Conservation (phyloP, 805 yeast genomes). For the Schizosaccharomyces pombe region DNA sequence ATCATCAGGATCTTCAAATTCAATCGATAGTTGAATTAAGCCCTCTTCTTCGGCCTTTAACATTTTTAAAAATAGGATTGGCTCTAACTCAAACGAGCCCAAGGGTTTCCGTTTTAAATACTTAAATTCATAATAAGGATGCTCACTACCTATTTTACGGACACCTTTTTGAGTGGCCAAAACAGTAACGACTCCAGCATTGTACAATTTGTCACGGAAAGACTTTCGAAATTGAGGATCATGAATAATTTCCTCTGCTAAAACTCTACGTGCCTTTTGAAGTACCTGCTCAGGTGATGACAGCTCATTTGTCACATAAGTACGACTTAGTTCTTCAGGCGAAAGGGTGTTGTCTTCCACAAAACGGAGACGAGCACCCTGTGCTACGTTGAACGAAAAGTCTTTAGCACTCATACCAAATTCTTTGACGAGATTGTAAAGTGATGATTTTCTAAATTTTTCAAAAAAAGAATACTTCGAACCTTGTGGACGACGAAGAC, state of each 20-base stretch:
- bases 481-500: constrained; percentile 13
- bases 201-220: constrained; percentile 29
- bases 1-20: constrained; percentile 12
- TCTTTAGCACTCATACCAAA: constrained; percentile 60
- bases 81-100: constrained; percentile 45
- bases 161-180: constrained; percentile 65
- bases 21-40: constrained; percentile 38
- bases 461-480: constrained; percentile 19
- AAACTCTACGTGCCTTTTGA: constrained; percentile 50
- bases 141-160: constrained; percentile 50
- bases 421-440: constrained; percentile 42
- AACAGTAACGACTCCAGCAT: constrained; percentile 41
- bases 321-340: constrained; percentile 38
- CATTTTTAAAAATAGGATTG: constrained; percentile 73
- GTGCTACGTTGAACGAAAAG: constrained; percentile 58
- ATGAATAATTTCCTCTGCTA: constrained; percentile 56
- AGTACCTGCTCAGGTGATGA: constrained; percentile 26
- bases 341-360: constrained; percentile 41
- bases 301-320: constrained; percentile 9
- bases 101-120: constrained; percentile 68
- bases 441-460: constrained; percentile 33
- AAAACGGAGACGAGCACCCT: constrained; percentile 42
- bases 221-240: constrained; percentile 59
- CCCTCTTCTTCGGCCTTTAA: constrained; percentile 72
- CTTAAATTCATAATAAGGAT: constrained; percentile 72